Base-by-base conservation (phyloP, 768 basidiomycete species). In the Sarcodon aspratus region DNA sequence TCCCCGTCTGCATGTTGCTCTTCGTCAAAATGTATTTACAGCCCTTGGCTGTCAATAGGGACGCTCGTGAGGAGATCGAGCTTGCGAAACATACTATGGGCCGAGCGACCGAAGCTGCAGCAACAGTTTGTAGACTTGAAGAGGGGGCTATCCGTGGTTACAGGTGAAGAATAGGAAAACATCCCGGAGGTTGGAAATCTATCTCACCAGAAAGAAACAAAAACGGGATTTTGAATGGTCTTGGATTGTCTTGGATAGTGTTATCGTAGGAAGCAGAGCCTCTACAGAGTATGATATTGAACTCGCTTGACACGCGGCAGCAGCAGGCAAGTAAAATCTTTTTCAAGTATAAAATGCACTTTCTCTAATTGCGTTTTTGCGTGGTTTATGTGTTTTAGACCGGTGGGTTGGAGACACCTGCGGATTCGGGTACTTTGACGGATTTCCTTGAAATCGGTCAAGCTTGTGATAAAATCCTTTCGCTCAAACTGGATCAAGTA, bases 101-200 rank as follows among this genome's bases (percentile, higher is more conserved):
- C 87, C 0, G 87, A 92, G 59, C 80, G 87, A 7, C 95, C 95
- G 0, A 97, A 97, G 61, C 85, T 99, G 37, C 93, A 96, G 57
- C 87, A 87, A 55, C 93, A 96, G 61, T 98, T 97, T 59, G 82
- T 90, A 0, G 96, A 99, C 65, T 67, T 98, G 52, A 99, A 99
- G 65, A 79, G 95, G 42, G 90, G 88, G 15, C 68, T 99, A 18
- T 75, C 86, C 4, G 76, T 78, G 4, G 85, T 98, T 13, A 87
- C 87, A 1, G 95, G 96, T 57, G 72, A 76, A 32, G 93, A 98
- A 65, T 97, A 95, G 96, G 87, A 92, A 60, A 83, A 68, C 56
- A 84, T 97, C 55, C 94, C 95, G 13, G 95, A 99, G 69, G 95
- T 96, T 45, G 88, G 89, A 44, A 97, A 98, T n/a, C n/a, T n/a